Conservation (phyloP, 108 stramenopile genomes). For the Skeletonema menzelii region DNA sequence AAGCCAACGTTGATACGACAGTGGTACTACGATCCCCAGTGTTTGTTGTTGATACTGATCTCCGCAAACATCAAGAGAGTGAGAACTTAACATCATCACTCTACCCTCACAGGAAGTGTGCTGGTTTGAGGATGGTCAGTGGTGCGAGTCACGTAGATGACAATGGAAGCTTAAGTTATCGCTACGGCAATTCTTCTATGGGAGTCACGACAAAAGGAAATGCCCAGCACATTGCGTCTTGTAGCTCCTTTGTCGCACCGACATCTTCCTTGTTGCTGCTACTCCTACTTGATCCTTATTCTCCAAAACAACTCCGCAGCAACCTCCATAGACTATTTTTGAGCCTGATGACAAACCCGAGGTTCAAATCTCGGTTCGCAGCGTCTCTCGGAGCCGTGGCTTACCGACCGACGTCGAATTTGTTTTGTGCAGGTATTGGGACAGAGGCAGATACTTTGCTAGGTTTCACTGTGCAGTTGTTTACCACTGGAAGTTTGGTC, state of each 20-base stretch:
- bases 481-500: slow-evolving; percentile 88
- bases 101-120: slow-evolving; percentile 66
- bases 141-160: slow-evolving; percentile 59
- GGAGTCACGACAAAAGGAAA: slow-evolving; percentile 60
- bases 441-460: slow-evolving; percentile 86
- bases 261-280: slow-evolving; percentile 69
- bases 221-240: slow-evolving; percentile 62
- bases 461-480: slow-evolving; percentile 89
- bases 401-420: slow-evolving; percentile 77
- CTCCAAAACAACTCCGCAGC: slow-evolving; percentile 81
- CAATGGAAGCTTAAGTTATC: slow-evolving; percentile 28
- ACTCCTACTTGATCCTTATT: slow-evolving; percentile 87
- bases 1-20: neutral
- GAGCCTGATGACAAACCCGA: slow-evolving; percentile 74
- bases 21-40: slow-evolving; percentile 22
- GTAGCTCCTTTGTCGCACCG: slow-evolving; percentile 79
- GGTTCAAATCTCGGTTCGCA: slow-evolving; percentile 86
- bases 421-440: slow-evolving; percentile 90
- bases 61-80: slow-evolving; percentile 81
- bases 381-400: slow-evolving; percentile 83
- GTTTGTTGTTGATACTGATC: slow-evolving; percentile 82
- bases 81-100: slow-evolving; percentile 62
- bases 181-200: slow-evolving; percentile 26
- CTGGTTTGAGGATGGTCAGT: slow-evolving; percentile 76
- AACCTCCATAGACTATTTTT: slow-evolving; percentile 75